Evolutionary conservation across 306 rosid genomes (phyloP).

Genomic region (Citrullus amarus): DNA sequence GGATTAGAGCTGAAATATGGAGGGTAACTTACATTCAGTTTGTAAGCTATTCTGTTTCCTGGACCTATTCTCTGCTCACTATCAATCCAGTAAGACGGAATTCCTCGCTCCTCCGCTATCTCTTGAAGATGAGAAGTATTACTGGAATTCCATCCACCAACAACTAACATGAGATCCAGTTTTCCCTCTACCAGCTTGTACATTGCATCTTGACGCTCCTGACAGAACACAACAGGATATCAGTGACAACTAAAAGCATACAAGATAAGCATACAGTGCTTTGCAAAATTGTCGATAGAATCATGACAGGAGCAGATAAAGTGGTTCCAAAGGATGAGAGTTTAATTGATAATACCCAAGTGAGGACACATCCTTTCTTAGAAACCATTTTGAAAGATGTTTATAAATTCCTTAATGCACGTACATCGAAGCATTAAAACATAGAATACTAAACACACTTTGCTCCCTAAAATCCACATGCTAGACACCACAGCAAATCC

Average conservation of each 20-base stretch:
- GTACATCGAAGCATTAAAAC: not conserved
- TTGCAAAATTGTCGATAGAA: not conserved
- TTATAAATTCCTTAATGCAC: not conserved
- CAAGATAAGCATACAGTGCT: not conserved
- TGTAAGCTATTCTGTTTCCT: constrained; percentile 76
- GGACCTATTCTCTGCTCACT: constrained; percentile 89
- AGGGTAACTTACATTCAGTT: constrained; percentile 51
- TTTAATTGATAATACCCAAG: not conserved
- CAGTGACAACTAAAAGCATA: not conserved
- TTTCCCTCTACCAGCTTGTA: constrained; percentile 78
- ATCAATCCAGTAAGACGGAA: constrained; percentile 95
- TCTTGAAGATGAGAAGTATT: constrained; percentile 96
- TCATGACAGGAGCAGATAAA: not conserved
- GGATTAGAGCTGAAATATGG: constrained; percentile 3
- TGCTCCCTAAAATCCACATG: not conserved
- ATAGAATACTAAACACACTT: not conserved
- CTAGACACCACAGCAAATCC: not conserved
- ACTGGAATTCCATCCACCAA: constrained; percentile 99
- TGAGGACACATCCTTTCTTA: not conserved
- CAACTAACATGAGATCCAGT: constrained; percentile 68
- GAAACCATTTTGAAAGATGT: not conserved
- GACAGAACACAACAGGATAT: not conserved
- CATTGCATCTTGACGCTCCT: constrained; percentile 99
- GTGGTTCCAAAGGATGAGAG: not conserved
- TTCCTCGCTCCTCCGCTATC: constrained; percentile 87